Evolutionary conservation across 495 filamentous ascomycete species (phyloP).

Genomic region (Chaetomidium leptoderma): DNA sequence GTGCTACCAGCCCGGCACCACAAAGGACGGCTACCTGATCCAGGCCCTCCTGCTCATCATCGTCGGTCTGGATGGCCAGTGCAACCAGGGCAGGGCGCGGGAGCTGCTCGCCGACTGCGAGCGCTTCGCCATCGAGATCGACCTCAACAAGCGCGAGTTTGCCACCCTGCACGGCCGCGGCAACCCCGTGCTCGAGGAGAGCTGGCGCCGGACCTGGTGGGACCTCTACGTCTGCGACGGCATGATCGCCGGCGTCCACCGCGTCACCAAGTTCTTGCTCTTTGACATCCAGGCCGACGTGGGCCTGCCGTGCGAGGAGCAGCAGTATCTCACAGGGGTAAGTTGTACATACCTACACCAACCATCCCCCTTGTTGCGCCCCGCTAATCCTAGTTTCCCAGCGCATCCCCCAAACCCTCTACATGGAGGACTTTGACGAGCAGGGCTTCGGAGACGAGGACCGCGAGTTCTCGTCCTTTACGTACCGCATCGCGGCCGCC

Average conservation of each 20-base stretch:
- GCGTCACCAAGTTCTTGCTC: constrained; percentile 54
- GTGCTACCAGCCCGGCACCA: constrained; percentile 45
- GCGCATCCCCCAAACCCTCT: constrained; percentile 58
- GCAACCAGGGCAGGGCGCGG: constrained; percentile 61
- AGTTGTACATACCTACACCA: constrained; percentile 15
- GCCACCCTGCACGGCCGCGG: constrained; percentile 45
- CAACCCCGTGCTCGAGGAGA: constrained; percentile 57
- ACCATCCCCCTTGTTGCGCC: too few relatives aligned
- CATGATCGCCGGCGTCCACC: constrained; percentile 55
- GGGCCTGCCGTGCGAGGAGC: constrained; percentile 71
- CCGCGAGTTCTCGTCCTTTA: constrained; percentile 69
- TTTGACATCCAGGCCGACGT: constrained; percentile 55
- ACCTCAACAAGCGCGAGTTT: constrained; percentile 60
- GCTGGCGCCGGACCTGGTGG: constrained; percentile 87
- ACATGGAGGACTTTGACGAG: constrained; percentile 67
- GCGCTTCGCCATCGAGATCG: constrained; percentile 66
- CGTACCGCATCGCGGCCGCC: constrained; percentile 70
- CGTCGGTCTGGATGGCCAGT: constrained; percentile 71
- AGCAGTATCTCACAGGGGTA: constrained; percentile 62
- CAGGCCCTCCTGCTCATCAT: constrained; percentile 75
- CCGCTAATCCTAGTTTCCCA: constrained; percentile 26
- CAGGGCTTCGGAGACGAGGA: constrained; percentile 59
- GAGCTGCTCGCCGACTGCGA: constrained; percentile 64
- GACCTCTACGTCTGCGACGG: constrained; percentile 79
- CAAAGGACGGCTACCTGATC: constrained; percentile 62